These are phyloP conservation scores for Syzygium jambos DNA, from an alignment of 345 rosid genomes.

Conservation along the genomic window DNA sequence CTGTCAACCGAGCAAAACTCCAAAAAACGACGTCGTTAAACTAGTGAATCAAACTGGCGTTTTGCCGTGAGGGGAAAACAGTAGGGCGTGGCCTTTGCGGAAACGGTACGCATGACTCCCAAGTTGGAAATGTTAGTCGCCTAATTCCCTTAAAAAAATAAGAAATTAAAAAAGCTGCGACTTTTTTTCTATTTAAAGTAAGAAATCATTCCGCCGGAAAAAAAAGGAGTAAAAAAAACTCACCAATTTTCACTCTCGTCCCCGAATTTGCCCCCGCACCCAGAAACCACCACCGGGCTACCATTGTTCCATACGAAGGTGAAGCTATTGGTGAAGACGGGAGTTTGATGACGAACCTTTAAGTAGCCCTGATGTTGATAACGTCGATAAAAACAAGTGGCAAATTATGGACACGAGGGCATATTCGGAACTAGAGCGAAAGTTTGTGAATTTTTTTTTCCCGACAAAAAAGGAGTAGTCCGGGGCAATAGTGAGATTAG, in stretches of 20 bases:
- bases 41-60: background rate
- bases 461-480: background rate
- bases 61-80: background rate
- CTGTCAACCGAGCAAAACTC: background rate
- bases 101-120: no score
- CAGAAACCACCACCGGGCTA: background rate
- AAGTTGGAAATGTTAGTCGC: no score
- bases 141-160: background rate
- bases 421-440: fast-evolving
- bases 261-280: no score
- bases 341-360: fast-evolving
- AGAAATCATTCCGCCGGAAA: background rate
- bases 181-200: no score
- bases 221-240: background rate
- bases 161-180: no score
- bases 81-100: background rate
- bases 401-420: fast-evolving
- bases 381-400: background rate
- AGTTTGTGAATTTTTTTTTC: no score
- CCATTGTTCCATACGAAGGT: no score
- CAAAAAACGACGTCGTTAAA: background rate
- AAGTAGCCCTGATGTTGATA: background rate
- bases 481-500: background rate
- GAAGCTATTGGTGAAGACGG: fast-evolving
- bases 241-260: background rate